Conservation (phyloP, 768 basidiomycete genomes). For the Hydnum rufescens region DNA sequence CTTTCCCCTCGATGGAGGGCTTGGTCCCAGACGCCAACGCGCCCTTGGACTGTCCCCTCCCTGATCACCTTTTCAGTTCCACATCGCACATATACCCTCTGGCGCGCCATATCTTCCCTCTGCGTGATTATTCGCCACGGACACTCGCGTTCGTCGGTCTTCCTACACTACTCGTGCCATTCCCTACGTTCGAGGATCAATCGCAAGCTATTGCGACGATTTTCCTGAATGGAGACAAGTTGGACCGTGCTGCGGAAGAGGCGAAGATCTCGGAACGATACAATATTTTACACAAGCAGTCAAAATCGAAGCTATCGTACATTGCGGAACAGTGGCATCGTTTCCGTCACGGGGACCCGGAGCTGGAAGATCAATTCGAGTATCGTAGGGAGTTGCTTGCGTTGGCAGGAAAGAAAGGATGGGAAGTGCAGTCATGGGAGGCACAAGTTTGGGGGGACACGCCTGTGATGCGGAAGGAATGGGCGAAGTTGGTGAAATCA, state of each 20-base stretch:
- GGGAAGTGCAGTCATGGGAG: neutral
- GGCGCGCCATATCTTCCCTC: slow-evolving; percentile 46
- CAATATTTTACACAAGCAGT: neutral
- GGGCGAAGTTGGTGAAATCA: neutral
- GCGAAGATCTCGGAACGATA: neutral
- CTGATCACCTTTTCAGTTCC: slow-evolving; percentile 38
- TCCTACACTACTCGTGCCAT: slow-evolving; percentile 37
- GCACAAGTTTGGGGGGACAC: neutral
- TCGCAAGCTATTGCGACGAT: slow-evolving; percentile 26
- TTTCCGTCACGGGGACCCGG: neutral
- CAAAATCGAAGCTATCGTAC: neutral
- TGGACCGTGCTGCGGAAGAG: neutral
- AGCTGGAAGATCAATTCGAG: neutral
- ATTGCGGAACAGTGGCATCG: neutral
- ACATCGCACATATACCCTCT: slow-evolving; percentile 51
- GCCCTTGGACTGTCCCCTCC: no score
- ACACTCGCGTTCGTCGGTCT: slow-evolving; percentile 51
- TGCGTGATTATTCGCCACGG: slow-evolving; percentile 26
- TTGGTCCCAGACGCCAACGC: slow-evolving; percentile 16
- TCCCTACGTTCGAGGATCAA: slow-evolving; percentile 66
- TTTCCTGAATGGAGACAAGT: neutral
- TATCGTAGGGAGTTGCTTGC: neutral
- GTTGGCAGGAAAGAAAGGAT: neutral
- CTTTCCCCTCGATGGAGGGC: slow-evolving; percentile 38
- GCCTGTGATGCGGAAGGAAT: neutral